phyloP scores from a whole-genome alignment of 1,284 basidiomycete species.

The Apiotrichum montevideense region DNA sequence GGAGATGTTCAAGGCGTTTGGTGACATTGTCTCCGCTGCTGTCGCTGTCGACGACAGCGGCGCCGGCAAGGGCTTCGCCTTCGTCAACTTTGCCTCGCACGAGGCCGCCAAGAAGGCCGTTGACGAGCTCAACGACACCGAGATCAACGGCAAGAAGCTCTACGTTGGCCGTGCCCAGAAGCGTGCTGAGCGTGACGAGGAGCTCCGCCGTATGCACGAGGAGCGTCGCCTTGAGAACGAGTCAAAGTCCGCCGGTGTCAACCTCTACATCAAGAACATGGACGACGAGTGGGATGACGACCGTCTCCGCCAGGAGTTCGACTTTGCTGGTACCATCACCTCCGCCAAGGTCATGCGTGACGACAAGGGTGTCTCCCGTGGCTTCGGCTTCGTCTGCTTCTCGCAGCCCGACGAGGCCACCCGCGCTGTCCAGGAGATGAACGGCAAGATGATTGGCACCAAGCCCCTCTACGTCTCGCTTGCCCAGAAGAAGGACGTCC shows the following conservation, averaged over 20 bases:
- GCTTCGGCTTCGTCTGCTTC: constrained; percentile 99
- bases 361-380: constrained; percentile 69
- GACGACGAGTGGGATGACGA: constrained; percentile 89
- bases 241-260: constrained; percentile 98
- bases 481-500: constrained; percentile 96
- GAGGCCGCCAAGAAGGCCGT: constrained; percentile 89
- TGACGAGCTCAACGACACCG: constrained; percentile 81
- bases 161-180: constrained; percentile 98
- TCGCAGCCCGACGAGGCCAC: constrained; percentile 97
- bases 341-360: constrained; percentile 99
- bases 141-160: constrained; percentile 81
- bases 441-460: constrained; percentile 99
- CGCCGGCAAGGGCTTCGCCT: constrained; percentile 89
- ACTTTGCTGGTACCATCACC: constrained; percentile 94
- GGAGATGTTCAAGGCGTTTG: constrained; percentile 72
- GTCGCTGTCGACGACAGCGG: constrained; percentile 77
- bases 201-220: constrained; percentile 90
- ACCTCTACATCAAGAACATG: constrained; percentile 98
- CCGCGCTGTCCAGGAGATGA: constrained; percentile 99
- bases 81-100: constrained; percentile 93
- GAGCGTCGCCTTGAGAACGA: constrained; percentile 95
- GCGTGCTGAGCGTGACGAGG: constrained; percentile 97
- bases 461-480: constrained; percentile 99
- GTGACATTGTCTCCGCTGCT: constrained; percentile 82
- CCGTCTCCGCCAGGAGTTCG: constrained; percentile 89